phyloP scores from a whole-genome alignment of 441 rosid genomes.

The Jatropha podagrica region DNA sequence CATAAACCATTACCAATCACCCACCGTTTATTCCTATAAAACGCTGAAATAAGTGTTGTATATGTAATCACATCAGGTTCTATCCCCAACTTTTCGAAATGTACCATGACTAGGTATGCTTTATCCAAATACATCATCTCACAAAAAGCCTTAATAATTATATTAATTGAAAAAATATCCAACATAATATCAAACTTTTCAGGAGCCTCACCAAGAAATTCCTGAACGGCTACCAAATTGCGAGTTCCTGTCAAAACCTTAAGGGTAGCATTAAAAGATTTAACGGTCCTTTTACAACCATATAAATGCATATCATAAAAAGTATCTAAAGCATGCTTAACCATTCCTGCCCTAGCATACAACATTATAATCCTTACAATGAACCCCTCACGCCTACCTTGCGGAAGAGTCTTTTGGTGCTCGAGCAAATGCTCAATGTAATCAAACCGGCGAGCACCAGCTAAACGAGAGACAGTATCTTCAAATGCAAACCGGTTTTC shows the following conservation, averaged over 20 bases:
- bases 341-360: conserved; percentile 87
- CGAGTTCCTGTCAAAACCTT: conserved; percentile 50
- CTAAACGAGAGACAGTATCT: conserved; percentile 68
- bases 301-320: conserved; percentile 59
- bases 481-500: conserved; percentile 73
- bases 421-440: conserved; percentile 72
- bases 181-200: conserved; percentile 40
- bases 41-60: conserved; percentile 68
- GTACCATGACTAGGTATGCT: conserved; percentile 51
- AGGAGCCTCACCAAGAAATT: conserved; percentile 43
- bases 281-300: conserved; percentile 65
- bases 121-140: conserved; percentile 50
- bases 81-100: conserved; percentile 59
- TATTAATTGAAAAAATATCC: conserved; percentile 57
- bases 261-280: conserved; percentile 73
- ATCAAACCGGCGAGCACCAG: conserved; percentile 65
- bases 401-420: conserved; percentile 77
- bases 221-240: conserved; percentile 44
- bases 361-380: conserved; percentile 76
- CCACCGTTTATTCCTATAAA: conserved; percentile 47
- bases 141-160: conserved; percentile 56
- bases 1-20: conserved; percentile 70
- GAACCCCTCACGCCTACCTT: conserved; percentile 82
- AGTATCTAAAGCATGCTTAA: conserved; percentile 57
- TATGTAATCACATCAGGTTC: conserved; percentile 67